These are phyloP conservation scores for Colletotrichum phormii DNA, from an alignment of 2,329 filamentous ascomycete genomes.

Conservation along the genomic window DNA sequence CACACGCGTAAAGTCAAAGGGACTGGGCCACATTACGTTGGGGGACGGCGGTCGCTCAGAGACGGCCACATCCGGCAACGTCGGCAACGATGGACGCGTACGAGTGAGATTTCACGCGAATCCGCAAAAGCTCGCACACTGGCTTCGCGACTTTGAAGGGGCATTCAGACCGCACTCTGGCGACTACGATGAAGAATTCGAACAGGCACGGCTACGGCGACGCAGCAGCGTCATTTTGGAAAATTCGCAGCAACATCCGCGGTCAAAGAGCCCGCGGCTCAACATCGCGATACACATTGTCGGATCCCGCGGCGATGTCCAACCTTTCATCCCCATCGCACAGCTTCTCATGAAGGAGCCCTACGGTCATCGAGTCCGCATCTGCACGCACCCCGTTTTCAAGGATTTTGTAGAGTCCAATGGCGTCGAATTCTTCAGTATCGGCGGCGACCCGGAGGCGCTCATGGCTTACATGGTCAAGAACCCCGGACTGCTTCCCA, in stretches of 20 bases:
- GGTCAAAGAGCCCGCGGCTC: slow-evolving; percentile 39
- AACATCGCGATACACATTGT: slow-evolving; percentile 49
- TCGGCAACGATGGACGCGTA: slow-evolving; percentile 46
- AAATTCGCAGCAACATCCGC: slow-evolving; percentile 18
- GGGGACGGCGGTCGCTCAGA: slow-evolving; percentile 39
- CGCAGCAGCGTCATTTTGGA: slow-evolving; percentile 24
- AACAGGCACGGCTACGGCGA: background rate
- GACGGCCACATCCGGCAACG: slow-evolving; percentile 41
- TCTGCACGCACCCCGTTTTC: slow-evolving; percentile 68
- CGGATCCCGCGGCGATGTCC: slow-evolving; percentile 47
- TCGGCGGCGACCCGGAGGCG: slow-evolving; percentile 66
- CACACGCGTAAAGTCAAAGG: slow-evolving; percentile 43
- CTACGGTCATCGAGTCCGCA: slow-evolving; percentile 64
- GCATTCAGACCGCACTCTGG: slow-evolving; percentile 10
- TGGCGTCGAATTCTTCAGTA: slow-evolving; percentile 68
- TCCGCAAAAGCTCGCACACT: slow-evolving; percentile 41
- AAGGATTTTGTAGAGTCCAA: slow-evolving; percentile 62
- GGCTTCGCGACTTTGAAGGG: slow-evolving; percentile 42
- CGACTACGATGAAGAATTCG: background rate
- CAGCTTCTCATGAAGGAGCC: slow-evolving; percentile 49
- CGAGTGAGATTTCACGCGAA: slow-evolving; percentile 46
- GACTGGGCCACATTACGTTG: slow-evolving; percentile 43
- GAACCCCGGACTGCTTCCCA: slow-evolving; percentile 53
- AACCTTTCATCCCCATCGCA: slow-evolving; percentile 70
- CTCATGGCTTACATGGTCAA: slow-evolving; percentile 57